Evolutionary conservation across 768 basidiomycete genomes (phyloP), one percentile per base, ranked within the genome.

Genomic region (Suillus ampliporus): DNA sequence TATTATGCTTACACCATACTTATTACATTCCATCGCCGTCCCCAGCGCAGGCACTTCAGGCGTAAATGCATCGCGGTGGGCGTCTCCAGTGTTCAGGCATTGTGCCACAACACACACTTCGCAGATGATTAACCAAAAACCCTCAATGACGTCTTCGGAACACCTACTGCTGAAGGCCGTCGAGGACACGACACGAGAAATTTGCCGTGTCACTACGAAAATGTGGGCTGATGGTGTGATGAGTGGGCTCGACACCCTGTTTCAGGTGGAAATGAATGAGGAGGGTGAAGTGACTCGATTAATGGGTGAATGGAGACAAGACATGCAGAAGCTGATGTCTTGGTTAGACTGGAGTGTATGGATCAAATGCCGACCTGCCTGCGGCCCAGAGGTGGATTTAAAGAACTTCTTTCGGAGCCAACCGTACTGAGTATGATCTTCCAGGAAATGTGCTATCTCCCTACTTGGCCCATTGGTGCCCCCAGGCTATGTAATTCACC

Each of bases 381-480:
- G 68, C 50, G 57, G 63, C 31, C 57, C 61, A 4, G 64, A 68
- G 52, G 67, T 68, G 7, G 52, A 56, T 17, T 2, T 1, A 14
- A 58, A 53, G 4, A n/a, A 35, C 23, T 9, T 44, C 9, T 35
- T 58, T 58, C 7, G 13, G 21, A 52, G 10, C 19, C 34, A 23
- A n/a, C 13, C 10, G 5, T 35, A 21, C 52, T 54, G 5, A 54
- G 28, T 17, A 37, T 23, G 2, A 23, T 23, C 8, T 38, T 5
- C 19, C 10, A 73, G 74, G 71, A 73, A 40, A 67, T 67, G 37
- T 73, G 73, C 40, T 73, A 67, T 37, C 52, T 75, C 19, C 69
- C 73, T 46, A 74, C 69, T 1, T 73, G 69, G 69, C 65, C 67
- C 14, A 0, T 57, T 0, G 37, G 23, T 60, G 60, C 1, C 62